Conservation (phyloP, 805 yeast species). For the Metschnikowia shivogae region DNA sequence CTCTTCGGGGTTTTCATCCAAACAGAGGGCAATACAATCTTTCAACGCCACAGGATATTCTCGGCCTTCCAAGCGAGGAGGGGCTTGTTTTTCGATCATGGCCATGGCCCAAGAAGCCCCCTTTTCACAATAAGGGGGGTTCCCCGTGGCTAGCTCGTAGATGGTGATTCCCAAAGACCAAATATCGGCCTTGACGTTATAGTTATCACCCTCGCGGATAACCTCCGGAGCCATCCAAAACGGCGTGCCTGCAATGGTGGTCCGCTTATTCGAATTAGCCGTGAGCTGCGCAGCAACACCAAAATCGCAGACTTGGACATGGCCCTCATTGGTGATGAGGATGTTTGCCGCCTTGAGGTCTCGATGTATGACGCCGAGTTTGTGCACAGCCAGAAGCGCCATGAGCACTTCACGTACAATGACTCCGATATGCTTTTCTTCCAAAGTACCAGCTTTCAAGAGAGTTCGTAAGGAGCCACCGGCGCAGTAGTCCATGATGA, state of each 20-base stretch:
- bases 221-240: conserved; percentile 99
- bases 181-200: conserved; percentile 90
- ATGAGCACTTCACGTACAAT: conserved; percentile 74
- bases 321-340: conserved; percentile 81
- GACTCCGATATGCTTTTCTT: conserved; percentile 80
- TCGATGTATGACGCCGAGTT: conserved; percentile 88
- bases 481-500: conserved; percentile 95
- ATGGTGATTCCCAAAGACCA: conserved; percentile 97
- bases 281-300: conserved; percentile 96
- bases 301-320: conserved; percentile 89
- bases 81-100: conserved; percentile 85
- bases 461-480: conserved; percentile 92
- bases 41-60: conserved; percentile 72
- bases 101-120: conserved; percentile 96
- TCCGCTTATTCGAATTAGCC: conserved; percentile 68
- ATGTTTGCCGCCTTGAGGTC: conserved; percentile 97
- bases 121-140: conserved; percentile 94
- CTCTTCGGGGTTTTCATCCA: conserved; percentile 90
- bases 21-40: conserved; percentile 84
- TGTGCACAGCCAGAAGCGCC: conserved; percentile 80
- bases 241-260: conserved; percentile 94
- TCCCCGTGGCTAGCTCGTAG: conserved; percentile 93
- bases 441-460: conserved; percentile 80
- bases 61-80: conserved; percentile 91
- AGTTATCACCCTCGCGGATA: conserved; percentile 81